Conservation (phyloP, 805 yeast genomes). For the Wickerhamomyces bovis region DNA sequence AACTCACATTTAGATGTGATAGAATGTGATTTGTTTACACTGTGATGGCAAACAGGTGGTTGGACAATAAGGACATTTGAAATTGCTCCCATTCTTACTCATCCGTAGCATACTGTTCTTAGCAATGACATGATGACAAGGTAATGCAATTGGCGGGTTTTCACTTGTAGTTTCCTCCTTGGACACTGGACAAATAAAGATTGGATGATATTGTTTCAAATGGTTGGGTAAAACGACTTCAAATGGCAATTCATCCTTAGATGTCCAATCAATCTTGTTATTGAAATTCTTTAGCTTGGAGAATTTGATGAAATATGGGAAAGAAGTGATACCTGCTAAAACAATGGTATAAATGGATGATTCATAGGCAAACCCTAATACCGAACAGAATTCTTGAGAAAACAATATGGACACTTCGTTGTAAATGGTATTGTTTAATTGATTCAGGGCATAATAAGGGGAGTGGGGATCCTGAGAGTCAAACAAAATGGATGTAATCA, state of each 20-base stretch:
- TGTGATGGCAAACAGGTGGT: constrained; percentile 35
- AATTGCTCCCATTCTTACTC: constrained; percentile 36
- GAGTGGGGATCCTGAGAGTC: constrained; percentile 16
- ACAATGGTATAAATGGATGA: constrained; percentile 47
- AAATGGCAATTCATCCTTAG: constrained; percentile 55
- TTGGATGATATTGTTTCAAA: constrained; percentile 50
- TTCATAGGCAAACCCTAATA: constrained; percentile 43
- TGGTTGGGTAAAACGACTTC: constrained; percentile 49
- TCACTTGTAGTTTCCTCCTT: constrained; percentile 51
- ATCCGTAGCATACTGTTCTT: constrained; percentile 45
- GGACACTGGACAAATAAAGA: constrained; percentile 66
- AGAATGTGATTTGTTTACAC: constrained; percentile 40
- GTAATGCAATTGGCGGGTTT: constrained; percentile 58
- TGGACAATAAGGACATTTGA: constrained; percentile 75
- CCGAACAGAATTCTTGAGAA: constrained; percentile 43
- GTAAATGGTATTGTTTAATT: constrained; percentile 5
- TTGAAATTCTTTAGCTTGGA: constrained; percentile 33
- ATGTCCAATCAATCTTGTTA: constrained; percentile 46
- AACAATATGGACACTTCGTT: constrained; percentile 27
- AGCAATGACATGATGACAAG: constrained; percentile 61
- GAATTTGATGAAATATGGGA: constrained; percentile 48
- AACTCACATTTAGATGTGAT: background rate
- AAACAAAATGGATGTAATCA: constrained; percentile 32
- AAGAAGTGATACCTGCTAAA: constrained; percentile 46
- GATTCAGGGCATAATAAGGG: constrained; percentile 18